Evolutionary conservation across 345 rosid species (phyloP).

Genomic region (Corchorus capsularis): DNA sequence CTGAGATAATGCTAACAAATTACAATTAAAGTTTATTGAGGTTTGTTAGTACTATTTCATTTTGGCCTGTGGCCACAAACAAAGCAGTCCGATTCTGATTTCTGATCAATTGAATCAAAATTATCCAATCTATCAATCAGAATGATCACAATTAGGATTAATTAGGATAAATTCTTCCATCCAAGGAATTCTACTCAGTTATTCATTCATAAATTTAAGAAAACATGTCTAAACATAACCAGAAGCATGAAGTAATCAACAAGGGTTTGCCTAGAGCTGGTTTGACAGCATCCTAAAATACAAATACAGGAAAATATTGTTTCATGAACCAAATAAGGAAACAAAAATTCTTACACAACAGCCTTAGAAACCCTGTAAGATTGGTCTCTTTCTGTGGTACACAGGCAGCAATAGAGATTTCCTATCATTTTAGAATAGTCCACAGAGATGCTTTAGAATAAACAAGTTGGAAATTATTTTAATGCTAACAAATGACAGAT

Average conservation of each 20-base stretch:
- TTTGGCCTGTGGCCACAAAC: too few species aligned
- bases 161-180: background rate
- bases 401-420: slow-evolving; percentile 92
- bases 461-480: background rate
- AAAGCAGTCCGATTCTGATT: background rate
- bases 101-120: background rate
- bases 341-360: slow-evolving; percentile 7
- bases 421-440: slow-evolving; percentile 46
- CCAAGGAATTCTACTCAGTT: slow-evolving; percentile 9
- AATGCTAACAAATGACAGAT: background rate
- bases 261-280: background rate
- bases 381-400: slow-evolving; percentile 95
- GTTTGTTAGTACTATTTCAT: too few species aligned
- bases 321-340: slow-evolving; percentile 12
- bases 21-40: too few species aligned
- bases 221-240: background rate
- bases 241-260: background rate
- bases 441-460: background rate
- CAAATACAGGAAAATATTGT: background rate
- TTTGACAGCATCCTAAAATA: background rate
- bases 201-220: slow-evolving; percentile 11
- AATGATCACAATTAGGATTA: background rate
- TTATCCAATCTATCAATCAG: background rate
- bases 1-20: too few species aligned
- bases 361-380: slow-evolving; percentile 55